phyloP scores from a whole-genome alignment of 2,329 filamentous ascomycete genomes.

The Epichloe brachyelytri region DNA sequence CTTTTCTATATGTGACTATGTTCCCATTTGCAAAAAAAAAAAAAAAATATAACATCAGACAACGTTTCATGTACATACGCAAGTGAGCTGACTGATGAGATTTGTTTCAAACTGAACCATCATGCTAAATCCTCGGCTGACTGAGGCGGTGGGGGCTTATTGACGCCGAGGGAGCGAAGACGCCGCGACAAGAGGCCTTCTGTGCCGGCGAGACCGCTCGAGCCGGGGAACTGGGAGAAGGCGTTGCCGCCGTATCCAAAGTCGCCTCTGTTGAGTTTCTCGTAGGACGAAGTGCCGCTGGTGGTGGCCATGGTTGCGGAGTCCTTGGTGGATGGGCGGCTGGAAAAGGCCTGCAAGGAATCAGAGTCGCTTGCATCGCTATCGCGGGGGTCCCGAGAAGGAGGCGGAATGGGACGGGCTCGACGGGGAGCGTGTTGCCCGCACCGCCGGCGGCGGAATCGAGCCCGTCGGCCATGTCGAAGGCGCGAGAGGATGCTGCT shows the following conservation, averaged over 20 bases:
- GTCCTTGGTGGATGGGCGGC: slow-evolving; percentile 24
- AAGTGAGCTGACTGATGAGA: too few relatives aligned
- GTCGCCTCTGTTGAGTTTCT: slow-evolving; percentile 57
- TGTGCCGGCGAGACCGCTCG: slow-evolving; percentile 21
- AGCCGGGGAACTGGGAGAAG: slow-evolving; percentile 23
- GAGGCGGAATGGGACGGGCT: slow-evolving; percentile 39
- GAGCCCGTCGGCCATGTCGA: slow-evolving; percentile 22
- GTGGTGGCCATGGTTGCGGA: slow-evolving; percentile 16
- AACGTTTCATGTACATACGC: too few relatives aligned
- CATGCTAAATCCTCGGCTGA: slow-evolving; percentile 6
- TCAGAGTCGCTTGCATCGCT: slow-evolving; percentile 20
- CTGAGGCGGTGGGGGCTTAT: slow-evolving; percentile 11
- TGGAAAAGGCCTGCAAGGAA: slow-evolving; percentile 15
- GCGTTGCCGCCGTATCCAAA: slow-evolving; percentile 46
- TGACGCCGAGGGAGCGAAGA: slow-evolving; percentile 48
- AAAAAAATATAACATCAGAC: too few relatives aligned
- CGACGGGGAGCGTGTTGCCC: slow-evolving; percentile 26
- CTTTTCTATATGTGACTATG: too few relatives aligned
- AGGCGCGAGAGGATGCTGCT: slow-evolving; percentile 15
- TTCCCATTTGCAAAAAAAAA: too few relatives aligned
- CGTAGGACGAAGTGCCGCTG: slow-evolving; percentile 30
- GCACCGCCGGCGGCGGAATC: slow-evolving; percentile 9
- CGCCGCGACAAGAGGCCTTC: slow-evolving; percentile 60
- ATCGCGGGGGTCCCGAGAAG: slow-evolving; percentile 18
- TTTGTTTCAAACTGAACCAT: neutral